Conservation (phyloP, 2,329 filamentous ascomycete genomes). For the Alternaria rosae region DNA sequence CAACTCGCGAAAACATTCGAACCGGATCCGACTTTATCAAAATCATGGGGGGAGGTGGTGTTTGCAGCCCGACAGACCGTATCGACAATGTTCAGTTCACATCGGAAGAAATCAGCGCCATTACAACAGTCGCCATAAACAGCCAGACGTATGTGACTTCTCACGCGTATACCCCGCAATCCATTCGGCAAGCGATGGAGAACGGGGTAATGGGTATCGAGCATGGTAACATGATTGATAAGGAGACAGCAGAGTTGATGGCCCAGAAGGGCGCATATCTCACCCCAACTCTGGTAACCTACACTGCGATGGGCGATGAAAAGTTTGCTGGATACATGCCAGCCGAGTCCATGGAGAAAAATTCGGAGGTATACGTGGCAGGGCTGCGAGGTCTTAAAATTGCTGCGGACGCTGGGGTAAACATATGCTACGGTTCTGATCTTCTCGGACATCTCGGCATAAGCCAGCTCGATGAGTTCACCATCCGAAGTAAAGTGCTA, state of each 20-base stretch:
- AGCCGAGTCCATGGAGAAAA: too few relatives aligned
- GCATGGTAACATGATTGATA: constrained; percentile 69
- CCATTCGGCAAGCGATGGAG: constrained; percentile 63
- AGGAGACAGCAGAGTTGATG: constrained; percentile 61
- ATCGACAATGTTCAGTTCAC: constrained; percentile 65
- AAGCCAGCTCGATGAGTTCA: constrained; percentile 53
- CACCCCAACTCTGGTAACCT: constrained; percentile 13
- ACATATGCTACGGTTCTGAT: constrained; percentile 65
- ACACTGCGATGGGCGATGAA: not conserved
- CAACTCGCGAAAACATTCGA: constrained; percentile 61
- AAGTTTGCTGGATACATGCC: too few relatives aligned
- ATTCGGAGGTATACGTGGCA: too few relatives aligned
- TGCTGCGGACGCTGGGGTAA: constrained; percentile 61
- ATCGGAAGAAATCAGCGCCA: constrained; percentile 63
- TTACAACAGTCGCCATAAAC: constrained; percentile 59
- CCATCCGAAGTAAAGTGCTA: not conserved
- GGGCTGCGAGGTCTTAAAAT: constrained; percentile 42
- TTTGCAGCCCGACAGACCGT: constrained; percentile 63
- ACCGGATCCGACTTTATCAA: constrained; percentile 68
- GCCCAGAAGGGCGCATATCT: constrained; percentile 46
- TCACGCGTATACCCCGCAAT: constrained; percentile 51
- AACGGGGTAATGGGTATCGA: constrained; percentile 66
- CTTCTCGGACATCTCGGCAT: constrained; percentile 59
- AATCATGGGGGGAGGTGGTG: constrained; percentile 67
- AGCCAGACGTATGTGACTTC: constrained; percentile 60